Evolutionary conservation across 2,329 filamentous ascomycete genomes (phyloP), one percentile per base, ranked within the genome.

Genomic region (Aspergillus ruber): DNA sequence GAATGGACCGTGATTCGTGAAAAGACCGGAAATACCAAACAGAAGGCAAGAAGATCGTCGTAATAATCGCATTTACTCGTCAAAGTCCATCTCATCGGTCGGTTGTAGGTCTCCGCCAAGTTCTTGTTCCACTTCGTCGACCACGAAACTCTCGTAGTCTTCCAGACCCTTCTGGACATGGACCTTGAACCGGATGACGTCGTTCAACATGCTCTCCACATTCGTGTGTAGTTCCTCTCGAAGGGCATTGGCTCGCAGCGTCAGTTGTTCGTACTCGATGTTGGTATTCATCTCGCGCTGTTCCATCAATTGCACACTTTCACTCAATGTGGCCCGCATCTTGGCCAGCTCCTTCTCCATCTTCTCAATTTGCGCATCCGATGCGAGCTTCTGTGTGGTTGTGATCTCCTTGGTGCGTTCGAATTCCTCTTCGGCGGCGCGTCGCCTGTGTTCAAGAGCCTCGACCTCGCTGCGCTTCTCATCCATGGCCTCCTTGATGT

Each of bases 221-320:
- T 96, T 90, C 0, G 90, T 95, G 68, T 98, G 93, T n/a, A 98
- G 77, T 66, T 97, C 90, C 67, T 98, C 93, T n/a, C 93, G 83
- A 20, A 97, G 77, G 1, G 88, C 75, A 54, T 88, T 88, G 42
- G 88, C 88, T 27, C 83, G 82, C 46, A 95, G 80, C n/a, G 86
- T 89, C 42, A 97, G 74, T 65, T 96, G 90, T 64, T 97, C 91
- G 63, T 95, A 94, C 63, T 97, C 90, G 58, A 97, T 93, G 51
- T 91, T 94, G 10, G 89, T 93, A 60, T 90, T 95, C 81, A 97
- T 95, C 74, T 97, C 90, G 47, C 88, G 79, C 69, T 96, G 91
- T 67, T 96, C 90, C 80, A 96, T 85, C 42, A 95, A 70, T 69
- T 96, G 88, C 45, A 96, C 86, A 29, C 84, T 90, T 67, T 96